phyloP scores from a whole-genome alignment of 371 early-diverging fungal species.

The Mucor racemosus region DNA sequence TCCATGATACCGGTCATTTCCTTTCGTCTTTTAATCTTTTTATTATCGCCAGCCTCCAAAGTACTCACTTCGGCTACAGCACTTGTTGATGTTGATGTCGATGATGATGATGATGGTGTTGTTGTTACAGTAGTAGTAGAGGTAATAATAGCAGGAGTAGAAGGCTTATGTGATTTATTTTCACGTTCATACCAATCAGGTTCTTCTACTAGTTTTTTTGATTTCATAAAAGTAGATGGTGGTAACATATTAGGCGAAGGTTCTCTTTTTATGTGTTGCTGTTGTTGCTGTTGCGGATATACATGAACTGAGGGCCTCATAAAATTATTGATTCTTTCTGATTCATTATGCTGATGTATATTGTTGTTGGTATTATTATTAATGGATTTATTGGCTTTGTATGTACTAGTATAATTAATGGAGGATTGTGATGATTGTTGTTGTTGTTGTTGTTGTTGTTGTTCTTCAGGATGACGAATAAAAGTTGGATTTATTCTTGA shows the following conservation, averaged over 20 bases:
- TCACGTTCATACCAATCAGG: slow-evolving; percentile 21
- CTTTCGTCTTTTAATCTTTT: slow-evolving; percentile 40
- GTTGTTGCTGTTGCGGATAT: neutral
- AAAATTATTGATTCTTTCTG: neutral
- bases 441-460: neutral
- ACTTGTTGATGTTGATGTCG: neutral
- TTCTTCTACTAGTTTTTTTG: slow-evolving; percentile 5
- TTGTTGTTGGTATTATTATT: neutral
- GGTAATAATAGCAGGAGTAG: neutral
- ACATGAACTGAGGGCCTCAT: slow-evolving; percentile 10
- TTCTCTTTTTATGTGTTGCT: slow-evolving; percentile 9
- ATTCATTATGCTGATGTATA: neutral
- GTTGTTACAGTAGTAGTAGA: neutral
- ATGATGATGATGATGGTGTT: neutral
- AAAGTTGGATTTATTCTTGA: slow-evolving; percentile 17
- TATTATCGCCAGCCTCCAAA: slow-evolving; percentile 33
- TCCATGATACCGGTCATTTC: slow-evolving; percentile 44
- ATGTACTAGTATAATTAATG: slow-evolving; percentile 11
- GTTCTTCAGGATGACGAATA: slow-evolving; percentile 13
- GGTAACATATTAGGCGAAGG: neutral
- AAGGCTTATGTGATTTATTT: slow-evolving; percentile 2
- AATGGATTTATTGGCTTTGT: slow-evolving; percentile 11
- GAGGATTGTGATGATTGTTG: slow-evolving; percentile 2
- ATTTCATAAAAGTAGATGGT: neutral
- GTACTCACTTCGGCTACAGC: neutral